Conservation (phyloP, 2,329 filamentous ascomycete genomes). For the Alternaria incomplexa region DNA sequence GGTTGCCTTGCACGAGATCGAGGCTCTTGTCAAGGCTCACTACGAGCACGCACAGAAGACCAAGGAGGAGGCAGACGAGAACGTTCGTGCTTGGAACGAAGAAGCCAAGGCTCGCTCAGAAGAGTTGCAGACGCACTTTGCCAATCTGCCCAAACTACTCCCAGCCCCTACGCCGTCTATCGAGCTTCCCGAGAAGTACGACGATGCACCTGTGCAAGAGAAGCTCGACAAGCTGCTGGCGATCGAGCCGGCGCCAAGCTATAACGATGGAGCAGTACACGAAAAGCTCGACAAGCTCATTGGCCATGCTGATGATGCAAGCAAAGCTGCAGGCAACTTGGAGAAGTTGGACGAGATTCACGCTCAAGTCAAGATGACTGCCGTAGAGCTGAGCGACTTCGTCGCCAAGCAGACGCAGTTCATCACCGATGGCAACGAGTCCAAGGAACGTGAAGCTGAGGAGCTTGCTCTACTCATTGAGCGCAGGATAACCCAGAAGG, state of each 20-base stretch:
- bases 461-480: slow-evolving; percentile 83
- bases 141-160: slow-evolving; percentile 53
- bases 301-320: slow-evolving; percentile 65
- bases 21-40: slow-evolving; percentile 81
- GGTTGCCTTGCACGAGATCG: slow-evolving; percentile 83
- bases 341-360: slow-evolving; percentile 89
- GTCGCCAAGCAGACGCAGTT: slow-evolving; percentile 77
- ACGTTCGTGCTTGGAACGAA: slow-evolving; percentile 50
- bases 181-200: slow-evolving; percentile 51
- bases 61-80: slow-evolving; percentile 53
- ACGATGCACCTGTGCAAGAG: slow-evolving; percentile 65
- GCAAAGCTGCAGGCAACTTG: slow-evolving; percentile 75
- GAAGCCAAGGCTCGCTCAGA: slow-evolving; percentile 52
- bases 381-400: slow-evolving; percentile 83
- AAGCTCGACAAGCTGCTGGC: slow-evolving; percentile 63
- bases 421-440: slow-evolving; percentile 77
- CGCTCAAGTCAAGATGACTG: slow-evolving; percentile 82
- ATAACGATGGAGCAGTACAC: slow-evolving; percentile 60
- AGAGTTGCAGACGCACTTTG: slow-evolving; percentile 50
- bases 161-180: slow-evolving; percentile 57
- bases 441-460: slow-evolving; percentile 77
- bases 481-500: slow-evolving; percentile 71
- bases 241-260: slow-evolving; percentile 22
- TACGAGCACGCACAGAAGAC: slow-evolving; percentile 81
- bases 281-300: slow-evolving; percentile 64